Conservation (phyloP, 202 grass and related monocot genomes). For the Setaria viridis region DNA sequence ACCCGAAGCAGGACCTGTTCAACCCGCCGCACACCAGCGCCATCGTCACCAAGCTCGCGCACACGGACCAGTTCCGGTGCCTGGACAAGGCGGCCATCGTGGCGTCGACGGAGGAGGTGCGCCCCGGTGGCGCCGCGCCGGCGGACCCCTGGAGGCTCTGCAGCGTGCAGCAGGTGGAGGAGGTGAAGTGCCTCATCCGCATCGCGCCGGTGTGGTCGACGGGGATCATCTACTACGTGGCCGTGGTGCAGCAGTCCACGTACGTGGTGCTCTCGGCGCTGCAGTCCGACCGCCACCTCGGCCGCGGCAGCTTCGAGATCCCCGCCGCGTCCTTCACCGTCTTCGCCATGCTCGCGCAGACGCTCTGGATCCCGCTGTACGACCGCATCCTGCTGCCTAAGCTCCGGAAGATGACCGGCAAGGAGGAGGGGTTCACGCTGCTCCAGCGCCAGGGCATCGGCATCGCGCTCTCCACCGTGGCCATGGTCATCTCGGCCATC, state of each 20-base stretch:
- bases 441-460: conserved; percentile 87
- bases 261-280: conserved; percentile 78
- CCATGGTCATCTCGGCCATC: conserved; percentile 77
- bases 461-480: conserved; percentile 73
- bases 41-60: conserved; percentile 67
- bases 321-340: conserved; percentile 84
- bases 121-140: conserved; percentile 29
- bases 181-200: conserved; percentile 87
- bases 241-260: conserved; percentile 89
- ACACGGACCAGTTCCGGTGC: conserved; percentile 88
- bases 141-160: conserved; percentile 74
- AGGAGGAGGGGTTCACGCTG: conserved; percentile 74
- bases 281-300: conserved; percentile 83
- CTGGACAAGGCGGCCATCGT: conserved; percentile 92
- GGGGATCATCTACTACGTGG: conserved; percentile 92
- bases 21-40: conserved; percentile 76
- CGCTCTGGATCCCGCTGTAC: conserved; percentile 84
- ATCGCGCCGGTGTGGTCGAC: conserved; percentile 92
- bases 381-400: conserved; percentile 72
- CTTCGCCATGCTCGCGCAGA: conserved; percentile 82
- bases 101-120: conserved; percentile 53
- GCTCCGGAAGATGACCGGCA: conserved; percentile 63
- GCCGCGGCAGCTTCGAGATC: conserved; percentile 64
- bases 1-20: conserved; percentile 80
- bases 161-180: conserved; percentile 92